Conservation (phyloP, 441 rosid species). For the Arabidopsis lyrata region DNA sequence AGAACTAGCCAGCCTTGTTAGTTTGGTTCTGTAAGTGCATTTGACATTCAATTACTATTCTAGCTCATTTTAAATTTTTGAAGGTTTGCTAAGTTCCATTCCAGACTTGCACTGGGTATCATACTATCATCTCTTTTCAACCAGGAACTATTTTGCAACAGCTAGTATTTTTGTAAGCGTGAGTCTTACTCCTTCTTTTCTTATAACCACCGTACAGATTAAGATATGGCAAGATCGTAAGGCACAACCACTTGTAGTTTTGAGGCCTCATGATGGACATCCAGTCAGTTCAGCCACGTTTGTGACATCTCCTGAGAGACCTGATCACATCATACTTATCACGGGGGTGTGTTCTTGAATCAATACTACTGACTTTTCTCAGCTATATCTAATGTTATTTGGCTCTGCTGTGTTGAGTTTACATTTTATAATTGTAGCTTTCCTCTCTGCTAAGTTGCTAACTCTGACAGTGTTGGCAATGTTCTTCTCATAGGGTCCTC, state of each 20-base stretch:
- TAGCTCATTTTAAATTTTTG: neutral
- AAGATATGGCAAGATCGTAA: constrained; percentile 95
- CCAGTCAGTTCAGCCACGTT: constrained; percentile 83
- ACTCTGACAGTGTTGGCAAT: constrained; percentile 17
- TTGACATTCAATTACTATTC: constrained; percentile 3
- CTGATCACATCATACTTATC: constrained; percentile 85
- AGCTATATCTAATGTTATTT: constrained; percentile 5
- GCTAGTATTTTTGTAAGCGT: neutral
- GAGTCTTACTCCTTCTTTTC: constrained; percentile 18
- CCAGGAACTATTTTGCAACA: constrained; percentile 6
- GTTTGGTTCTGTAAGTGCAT: constrained; percentile 16
- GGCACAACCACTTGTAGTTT: constrained; percentile 65
- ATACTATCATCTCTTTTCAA: constrained; percentile 6
- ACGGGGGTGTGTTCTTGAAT: constrained; percentile 65
- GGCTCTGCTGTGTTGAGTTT: constrained; percentile 16
- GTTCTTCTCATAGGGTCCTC: constrained; percentile 63
- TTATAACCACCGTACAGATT: constrained; percentile 56
- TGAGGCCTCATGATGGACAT: constrained; percentile 87
- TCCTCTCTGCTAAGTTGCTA: constrained; percentile 2
- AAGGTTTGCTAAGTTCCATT: neutral
- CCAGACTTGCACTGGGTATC: neutral
- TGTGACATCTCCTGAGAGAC: constrained; percentile 75
- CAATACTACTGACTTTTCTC: constrained; percentile 1
- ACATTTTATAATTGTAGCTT: neutral
- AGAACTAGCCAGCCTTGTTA: constrained; percentile 1